A percentile compares a stretch with the other conserved stretches of the same genome.
These are phyloP conservation scores for Tylopilus orsonianus DNA, from an alignment of 1,284 basidiomycete genomes.

Conservation along the genomic window DNA sequence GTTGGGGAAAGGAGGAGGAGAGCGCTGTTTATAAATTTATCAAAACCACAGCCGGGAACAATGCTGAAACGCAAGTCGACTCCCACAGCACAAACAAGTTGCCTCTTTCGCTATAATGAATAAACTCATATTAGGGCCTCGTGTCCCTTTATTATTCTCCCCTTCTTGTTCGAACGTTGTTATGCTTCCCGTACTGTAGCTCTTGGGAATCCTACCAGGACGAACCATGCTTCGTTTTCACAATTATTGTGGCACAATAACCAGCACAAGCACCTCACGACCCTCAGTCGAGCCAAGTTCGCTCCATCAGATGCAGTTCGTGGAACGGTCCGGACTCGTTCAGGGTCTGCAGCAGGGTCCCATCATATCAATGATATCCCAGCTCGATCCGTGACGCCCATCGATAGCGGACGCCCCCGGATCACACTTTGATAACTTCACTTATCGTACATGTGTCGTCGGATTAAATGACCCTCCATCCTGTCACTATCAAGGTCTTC, in stretches of 20 bases:
- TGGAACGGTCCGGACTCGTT: background rate
- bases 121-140: conserved; percentile 9
- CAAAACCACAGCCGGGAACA: conserved; percentile 18
- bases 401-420: conserved; percentile 21
- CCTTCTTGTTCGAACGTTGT: conserved; percentile 3
- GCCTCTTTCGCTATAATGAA: conserved; percentile 25
- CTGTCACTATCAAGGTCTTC: conserved; percentile 9
- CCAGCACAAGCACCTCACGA: conserved; percentile 1
- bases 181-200: conserved; percentile 5
- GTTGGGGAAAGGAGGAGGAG: background rate
- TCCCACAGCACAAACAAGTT: conserved; percentile 18
- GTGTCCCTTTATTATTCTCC: conserved; percentile 15
- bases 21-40: conserved; percentile 23
- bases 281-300: conserved; percentile 3
- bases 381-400: conserved; percentile 20
- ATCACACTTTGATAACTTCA: conserved; percentile 6
- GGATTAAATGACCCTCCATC: background rate
- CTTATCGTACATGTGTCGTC: background rate
- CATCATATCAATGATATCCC: conserved; percentile 5
- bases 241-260: conserved; percentile 24
- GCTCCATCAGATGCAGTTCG: background rate
- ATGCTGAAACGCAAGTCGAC: conserved; percentile 13
- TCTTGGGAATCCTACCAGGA: background rate
- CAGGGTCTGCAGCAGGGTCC: background rate
- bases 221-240: background rate